phyloP scores from a whole-genome alignment of 23 red algal genomes.

The Pyropia haitanensis region DNA sequence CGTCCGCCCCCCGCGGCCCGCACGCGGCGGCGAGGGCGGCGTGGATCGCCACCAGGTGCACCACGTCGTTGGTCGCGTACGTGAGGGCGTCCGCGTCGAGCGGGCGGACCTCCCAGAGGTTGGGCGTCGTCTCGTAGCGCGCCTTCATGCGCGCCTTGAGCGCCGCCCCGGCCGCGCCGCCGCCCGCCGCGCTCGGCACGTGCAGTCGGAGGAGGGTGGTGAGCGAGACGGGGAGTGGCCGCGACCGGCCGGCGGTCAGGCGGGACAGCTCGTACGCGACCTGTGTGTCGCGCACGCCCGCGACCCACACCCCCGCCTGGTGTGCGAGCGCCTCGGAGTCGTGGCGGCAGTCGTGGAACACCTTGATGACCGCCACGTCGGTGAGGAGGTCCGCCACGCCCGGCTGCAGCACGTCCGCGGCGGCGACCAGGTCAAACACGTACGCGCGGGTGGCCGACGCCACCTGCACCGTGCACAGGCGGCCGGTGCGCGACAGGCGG shows the following conservation, averaged over 20 bases:
- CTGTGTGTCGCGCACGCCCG: slow-evolving; percentile 73
- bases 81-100: slow-evolving; percentile 22
- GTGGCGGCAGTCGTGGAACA: slow-evolving; percentile 78
- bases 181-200: slow-evolving; percentile 9
- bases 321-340: slow-evolving; percentile 71
- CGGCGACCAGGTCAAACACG: slow-evolving; percentile 46
- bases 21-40: too few relatives aligned
- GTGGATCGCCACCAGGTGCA: slow-evolving; percentile 20
- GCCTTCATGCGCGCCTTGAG: slow-evolving; percentile 33
- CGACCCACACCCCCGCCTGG: slow-evolving; percentile 53
- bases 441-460: slow-evolving; percentile 25
- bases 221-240: slow-evolving; percentile 40
- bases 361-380: slow-evolving; percentile 31
- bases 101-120: slow-evolving; percentile 38
- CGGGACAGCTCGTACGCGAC: slow-evolving; percentile 49
- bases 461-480: slow-evolving; percentile 60
- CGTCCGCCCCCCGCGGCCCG: too few relatives aligned
- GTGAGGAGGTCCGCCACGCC: slow-evolving; percentile 26
- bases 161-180: slow-evolving; percentile 28
- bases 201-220: slow-evolving; percentile 56
- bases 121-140: slow-evolving; percentile 1
- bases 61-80: slow-evolving; percentile 54
- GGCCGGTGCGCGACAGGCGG: slow-evolving; percentile 1
- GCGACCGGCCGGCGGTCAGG: slow-evolving; percentile 9
- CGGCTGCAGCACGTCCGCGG: neutral